Evolutionary conservation across 2,329 filamentous ascomycete species (phyloP).

Genomic region (Geoglossum cookeanum): DNA sequence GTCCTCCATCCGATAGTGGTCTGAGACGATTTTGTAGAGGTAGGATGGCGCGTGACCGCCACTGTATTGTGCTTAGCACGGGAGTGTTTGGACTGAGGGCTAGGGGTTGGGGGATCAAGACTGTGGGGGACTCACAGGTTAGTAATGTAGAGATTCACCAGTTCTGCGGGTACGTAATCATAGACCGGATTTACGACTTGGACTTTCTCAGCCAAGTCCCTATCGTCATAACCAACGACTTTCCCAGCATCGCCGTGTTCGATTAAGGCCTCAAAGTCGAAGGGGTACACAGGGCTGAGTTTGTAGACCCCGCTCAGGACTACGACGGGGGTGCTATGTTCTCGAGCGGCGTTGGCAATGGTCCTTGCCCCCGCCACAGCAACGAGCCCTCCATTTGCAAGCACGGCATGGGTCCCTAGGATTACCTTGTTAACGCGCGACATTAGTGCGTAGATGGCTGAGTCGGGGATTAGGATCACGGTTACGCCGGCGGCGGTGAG

Average conservation of each 20-base stretch:
- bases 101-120: neutral
- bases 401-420: slow-evolving; percentile 67
- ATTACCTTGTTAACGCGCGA: slow-evolving; percentile 90
- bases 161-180: slow-evolving; percentile 61
- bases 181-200: slow-evolving; percentile 63
- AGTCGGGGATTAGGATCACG: slow-evolving; percentile 69
- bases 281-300: slow-evolving; percentile 74
- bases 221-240: slow-evolving; percentile 61
- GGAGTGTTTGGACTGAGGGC: slow-evolving; percentile 5
- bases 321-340: slow-evolving; percentile 67
- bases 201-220: slow-evolving; percentile 56
- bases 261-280: slow-evolving; percentile 61
- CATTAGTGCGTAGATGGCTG: slow-evolving; percentile 83
- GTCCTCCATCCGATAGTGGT: slow-evolving; percentile 45
- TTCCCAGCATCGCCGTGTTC: slow-evolving; percentile 71
- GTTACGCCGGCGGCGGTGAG: slow-evolving; percentile 59
- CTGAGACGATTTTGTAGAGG: slow-evolving; percentile 44
- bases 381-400: slow-evolving; percentile 73
- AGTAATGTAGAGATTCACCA: slow-evolving; percentile 68
- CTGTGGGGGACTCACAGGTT: slow-evolving; percentile 43
- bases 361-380: slow-evolving; percentile 67
- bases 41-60: slow-evolving; percentile 45
- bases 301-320: slow-evolving; percentile 87
- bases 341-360: slow-evolving; percentile 68
- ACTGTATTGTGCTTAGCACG: slow-evolving; percentile 15